Conservation (phyloP, 2,329 filamentous ascomycete species). For the Metarhizium brunneum region DNA sequence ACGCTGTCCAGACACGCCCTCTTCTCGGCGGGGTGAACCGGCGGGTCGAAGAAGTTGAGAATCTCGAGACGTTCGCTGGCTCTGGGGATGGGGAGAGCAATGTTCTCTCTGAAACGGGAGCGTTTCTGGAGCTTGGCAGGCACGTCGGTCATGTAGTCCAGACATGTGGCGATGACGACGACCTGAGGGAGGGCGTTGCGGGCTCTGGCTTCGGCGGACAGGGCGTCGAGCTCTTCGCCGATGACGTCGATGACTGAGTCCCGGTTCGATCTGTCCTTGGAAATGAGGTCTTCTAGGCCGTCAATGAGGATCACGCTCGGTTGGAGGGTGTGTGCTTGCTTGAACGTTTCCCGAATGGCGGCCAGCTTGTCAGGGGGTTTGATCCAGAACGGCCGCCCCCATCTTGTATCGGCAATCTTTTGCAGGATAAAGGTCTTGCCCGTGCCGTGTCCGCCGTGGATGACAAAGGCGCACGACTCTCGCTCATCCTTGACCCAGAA, state of each 20-base stretch:
- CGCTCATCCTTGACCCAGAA: conserved; percentile 20
- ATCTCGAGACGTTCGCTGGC: conserved; percentile 63
- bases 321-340: conserved; percentile 56
- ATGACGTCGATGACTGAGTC: conserved; percentile 41
- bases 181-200: conserved; percentile 42
- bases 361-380: conserved; percentile 45
- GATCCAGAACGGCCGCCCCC: conserved; percentile 60
- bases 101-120: conserved; percentile 55
- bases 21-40: conserved; percentile 35
- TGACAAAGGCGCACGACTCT: conserved; percentile 50
- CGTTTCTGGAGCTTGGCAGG: conserved; percentile 57
- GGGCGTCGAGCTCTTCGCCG: conserved; percentile 44
- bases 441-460: conserved; percentile 76
- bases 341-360: conserved; percentile 58
- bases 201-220: conserved; percentile 31
- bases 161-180: conserved; percentile 64
- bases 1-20: conserved; percentile 49
- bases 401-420: conserved; percentile 56
- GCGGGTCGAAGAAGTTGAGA: conserved; percentile 47
- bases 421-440: conserved; percentile 73
- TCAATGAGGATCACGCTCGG: conserved; percentile 77
- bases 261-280: conserved; percentile 45
- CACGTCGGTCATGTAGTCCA: conserved; percentile 62
- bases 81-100: conserved; percentile 73
- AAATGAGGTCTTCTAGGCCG: conserved; percentile 60